Conservation (phyloP, 176 grass and related monocot genomes). For the Canna indica region DNA sequence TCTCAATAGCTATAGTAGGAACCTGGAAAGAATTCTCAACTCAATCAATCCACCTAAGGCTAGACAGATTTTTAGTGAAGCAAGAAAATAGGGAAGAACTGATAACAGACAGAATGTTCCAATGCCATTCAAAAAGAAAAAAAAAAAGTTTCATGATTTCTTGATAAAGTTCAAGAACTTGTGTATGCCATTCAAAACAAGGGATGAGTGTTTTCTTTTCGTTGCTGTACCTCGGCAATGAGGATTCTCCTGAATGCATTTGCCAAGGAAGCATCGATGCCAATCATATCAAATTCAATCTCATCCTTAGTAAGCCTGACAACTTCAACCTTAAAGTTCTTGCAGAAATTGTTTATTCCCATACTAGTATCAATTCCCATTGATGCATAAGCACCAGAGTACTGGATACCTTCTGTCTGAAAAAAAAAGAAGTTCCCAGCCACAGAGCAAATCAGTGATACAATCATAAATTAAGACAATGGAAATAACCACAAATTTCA, state of each 20-base stretch:
- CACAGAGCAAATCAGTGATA: background rate
- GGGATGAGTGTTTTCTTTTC: background rate
- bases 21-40: slow-evolving; percentile 26
- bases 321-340: slow-evolving; percentile 55
- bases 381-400: slow-evolving; percentile 53
- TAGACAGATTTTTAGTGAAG: background rate
- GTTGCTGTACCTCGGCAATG: slow-evolving; percentile 57
- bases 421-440: background rate
- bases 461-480: background rate
- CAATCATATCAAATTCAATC: slow-evolving; percentile 97
- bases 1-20: slow-evolving; percentile 94
- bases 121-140: background rate
- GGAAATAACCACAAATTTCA: background rate
- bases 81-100: background rate
- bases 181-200: background rate
- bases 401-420: slow-evolving; percentile 72
- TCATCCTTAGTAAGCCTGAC: slow-evolving; percentile 63
- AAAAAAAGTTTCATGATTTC: background rate
- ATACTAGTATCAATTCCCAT: slow-evolving; percentile 57
- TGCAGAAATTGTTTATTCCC: slow-evolving; percentile 42
- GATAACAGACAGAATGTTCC: background rate
- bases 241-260: slow-evolving; percentile 90
- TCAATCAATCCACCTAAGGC: background rate
- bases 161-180: background rate
- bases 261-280: slow-evolving; percentile 70